Conservation (phyloP, 345 rosid genomes). For the Eucalyptus marginata region DNA sequence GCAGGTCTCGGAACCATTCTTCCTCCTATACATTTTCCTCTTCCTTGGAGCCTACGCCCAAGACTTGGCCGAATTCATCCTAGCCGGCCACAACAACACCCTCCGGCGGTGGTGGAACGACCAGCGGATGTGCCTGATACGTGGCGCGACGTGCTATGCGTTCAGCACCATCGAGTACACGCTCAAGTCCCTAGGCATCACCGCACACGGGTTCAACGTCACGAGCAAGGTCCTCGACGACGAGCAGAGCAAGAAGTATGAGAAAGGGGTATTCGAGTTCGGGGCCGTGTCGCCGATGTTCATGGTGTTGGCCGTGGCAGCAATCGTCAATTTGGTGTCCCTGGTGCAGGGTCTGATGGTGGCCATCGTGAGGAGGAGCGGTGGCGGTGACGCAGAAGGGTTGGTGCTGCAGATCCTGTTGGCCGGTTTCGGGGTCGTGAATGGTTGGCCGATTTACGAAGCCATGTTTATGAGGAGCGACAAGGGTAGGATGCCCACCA, state of each 20-base stretch:
- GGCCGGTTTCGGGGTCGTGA: conserved; percentile 25
- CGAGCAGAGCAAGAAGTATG: conserved; percentile 4
- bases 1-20: conserved; percentile 52
- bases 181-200: conserved; percentile 33
- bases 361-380: neutral
- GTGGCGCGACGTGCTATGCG: neutral
- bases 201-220: conserved; percentile 34
- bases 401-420: conserved; percentile 20
- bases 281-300: neutral
- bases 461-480: conserved; percentile 56
- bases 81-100: neutral
- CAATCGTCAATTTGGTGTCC: neutral
- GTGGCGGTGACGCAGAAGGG: neutral
- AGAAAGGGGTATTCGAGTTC: neutral
- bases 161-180: neutral
- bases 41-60: conserved; percentile 41
- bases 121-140: conserved; percentile 38
- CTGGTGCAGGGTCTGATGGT: neutral
- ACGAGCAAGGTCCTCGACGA: conserved; percentile 46
- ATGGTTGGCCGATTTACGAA: conserved; percentile 46
- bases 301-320: neutral
- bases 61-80: neutral
- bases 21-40: conserved; percentile 44
- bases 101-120: conserved; percentile 7
- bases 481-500: conserved; percentile 29